phyloP scores from a whole-genome alignment of 345 rosid species.

The Citrus trifoliata region DNA sequence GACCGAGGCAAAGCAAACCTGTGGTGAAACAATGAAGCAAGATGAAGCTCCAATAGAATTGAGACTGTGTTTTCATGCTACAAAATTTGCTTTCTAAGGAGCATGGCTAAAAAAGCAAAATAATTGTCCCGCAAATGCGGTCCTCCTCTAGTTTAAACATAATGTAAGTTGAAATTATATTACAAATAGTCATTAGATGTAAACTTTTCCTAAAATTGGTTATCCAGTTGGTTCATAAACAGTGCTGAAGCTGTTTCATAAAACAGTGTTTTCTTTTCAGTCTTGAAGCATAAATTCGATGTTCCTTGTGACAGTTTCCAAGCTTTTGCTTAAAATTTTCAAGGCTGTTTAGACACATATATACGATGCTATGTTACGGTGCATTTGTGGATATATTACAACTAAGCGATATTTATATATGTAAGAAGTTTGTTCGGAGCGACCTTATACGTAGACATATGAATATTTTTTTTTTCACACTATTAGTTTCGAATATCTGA shows the following conservation, averaged over 20 bases:
- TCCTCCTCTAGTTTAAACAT: background rate
- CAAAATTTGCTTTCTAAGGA: no score
- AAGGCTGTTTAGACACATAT: no score
- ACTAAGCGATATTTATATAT: no score
- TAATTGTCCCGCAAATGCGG: slow-evolving; percentile 6
- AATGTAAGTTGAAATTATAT: background rate
- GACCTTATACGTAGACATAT: no score
- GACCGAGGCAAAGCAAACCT: background rate
- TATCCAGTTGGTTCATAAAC: background rate
- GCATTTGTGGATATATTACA: no score
- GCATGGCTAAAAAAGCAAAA: background rate
- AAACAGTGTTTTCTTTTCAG: background rate
- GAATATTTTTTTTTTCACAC: no score
- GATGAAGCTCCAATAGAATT: background rate
- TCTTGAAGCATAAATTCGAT: background rate
- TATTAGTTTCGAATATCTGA: no score
- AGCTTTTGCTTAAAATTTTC: background rate
- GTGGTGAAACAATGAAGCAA: background rate
- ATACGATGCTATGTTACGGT: no score
- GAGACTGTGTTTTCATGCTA: background rate
- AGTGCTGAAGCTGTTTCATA: background rate
- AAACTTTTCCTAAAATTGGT: background rate
- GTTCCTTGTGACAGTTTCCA: background rate
- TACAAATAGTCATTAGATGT: slow-evolving; percentile 10
- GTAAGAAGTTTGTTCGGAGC: no score